These are phyloP conservation scores for Cercospora nicotianae DNA, from an alignment of 2,329 filamentous ascomycete species.

Conservation along the genomic window DNA sequence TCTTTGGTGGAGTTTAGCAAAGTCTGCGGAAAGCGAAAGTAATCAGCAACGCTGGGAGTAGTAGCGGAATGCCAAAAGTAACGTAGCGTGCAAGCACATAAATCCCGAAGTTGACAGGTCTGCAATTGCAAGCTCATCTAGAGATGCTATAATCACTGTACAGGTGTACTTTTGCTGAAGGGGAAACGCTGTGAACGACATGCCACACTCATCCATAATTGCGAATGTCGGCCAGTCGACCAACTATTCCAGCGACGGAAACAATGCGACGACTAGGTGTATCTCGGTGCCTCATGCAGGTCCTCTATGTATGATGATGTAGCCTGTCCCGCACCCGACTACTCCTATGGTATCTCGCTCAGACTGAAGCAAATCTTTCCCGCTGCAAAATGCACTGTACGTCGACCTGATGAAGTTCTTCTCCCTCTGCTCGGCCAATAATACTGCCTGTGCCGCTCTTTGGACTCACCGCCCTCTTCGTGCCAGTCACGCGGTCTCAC, in stretches of 20 bases:
- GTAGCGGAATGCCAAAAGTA: not conserved
- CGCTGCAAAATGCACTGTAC: slow-evolving; percentile 3
- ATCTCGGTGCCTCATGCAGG: not conserved
- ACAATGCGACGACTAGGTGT: not conserved
- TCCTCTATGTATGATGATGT: slow-evolving; percentile 7
- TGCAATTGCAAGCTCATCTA: too few relatives aligned
- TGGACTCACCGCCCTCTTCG: slow-evolving; percentile 15
- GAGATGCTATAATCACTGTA: too few relatives aligned
- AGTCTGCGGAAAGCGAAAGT: not conserved
- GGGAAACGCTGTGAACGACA: not conserved
- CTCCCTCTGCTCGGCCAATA: not conserved
- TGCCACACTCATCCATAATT: not conserved
- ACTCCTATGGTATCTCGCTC: slow-evolving; percentile 4
- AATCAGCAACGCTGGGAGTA: not conserved
- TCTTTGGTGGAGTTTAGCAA: not conserved
- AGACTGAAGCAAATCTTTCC: not conserved
- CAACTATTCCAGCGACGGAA: not conserved
- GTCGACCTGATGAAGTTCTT: not conserved
- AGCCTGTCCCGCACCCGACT: not conserved
- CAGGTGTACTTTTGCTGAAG: too few relatives aligned
- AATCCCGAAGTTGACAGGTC: not conserved
- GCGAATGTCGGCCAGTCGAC: not conserved
- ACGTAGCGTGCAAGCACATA: not conserved
- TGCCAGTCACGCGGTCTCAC: not conserved
- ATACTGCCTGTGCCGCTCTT: not conserved